Conservation (phyloP, 495 filamentous ascomycete species). For the Recurvomyces mirabilis region DNA sequence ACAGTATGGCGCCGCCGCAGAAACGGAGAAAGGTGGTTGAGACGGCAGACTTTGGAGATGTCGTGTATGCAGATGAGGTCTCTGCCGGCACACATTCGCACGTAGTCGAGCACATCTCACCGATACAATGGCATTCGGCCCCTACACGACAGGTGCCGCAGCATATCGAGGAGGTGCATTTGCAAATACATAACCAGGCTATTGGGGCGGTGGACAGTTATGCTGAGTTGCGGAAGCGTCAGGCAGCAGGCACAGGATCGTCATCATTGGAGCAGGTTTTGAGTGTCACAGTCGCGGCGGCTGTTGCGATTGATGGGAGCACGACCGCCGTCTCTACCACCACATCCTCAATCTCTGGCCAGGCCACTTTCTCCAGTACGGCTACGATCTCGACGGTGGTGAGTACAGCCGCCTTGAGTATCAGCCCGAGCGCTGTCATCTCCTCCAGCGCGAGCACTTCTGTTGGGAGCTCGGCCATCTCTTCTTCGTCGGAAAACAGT, state of each 20-base stretch:
- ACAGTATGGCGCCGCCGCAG: conserved; percentile 9
- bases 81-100: neutral
- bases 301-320: neutral
- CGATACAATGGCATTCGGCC: neutral
- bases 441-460: neutral
- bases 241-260: conserved; percentile 7
- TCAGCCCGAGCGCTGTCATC: neutral
- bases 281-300: neutral
- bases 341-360: neutral
- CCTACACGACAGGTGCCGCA: conserved; percentile 5
- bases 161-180: conserved; percentile 16
- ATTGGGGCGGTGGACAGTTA: neutral
- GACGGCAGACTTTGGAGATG: neutral
- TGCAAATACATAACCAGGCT: conserved; percentile 10
- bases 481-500: no score
- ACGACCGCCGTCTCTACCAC: neutral
- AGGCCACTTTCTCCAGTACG: neutral
- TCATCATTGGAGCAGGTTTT: neutral
- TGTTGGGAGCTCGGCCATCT: neutral
- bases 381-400: neutral
- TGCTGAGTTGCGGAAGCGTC: conserved; percentile 1
- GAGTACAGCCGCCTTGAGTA: neutral
- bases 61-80: neutral
- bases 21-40: conserved; percentile 11
- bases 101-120: conserved; percentile 6